Conservation (phyloP, 2,329 filamentous ascomycete genomes). For the Stylonectria norvegica region DNA sequence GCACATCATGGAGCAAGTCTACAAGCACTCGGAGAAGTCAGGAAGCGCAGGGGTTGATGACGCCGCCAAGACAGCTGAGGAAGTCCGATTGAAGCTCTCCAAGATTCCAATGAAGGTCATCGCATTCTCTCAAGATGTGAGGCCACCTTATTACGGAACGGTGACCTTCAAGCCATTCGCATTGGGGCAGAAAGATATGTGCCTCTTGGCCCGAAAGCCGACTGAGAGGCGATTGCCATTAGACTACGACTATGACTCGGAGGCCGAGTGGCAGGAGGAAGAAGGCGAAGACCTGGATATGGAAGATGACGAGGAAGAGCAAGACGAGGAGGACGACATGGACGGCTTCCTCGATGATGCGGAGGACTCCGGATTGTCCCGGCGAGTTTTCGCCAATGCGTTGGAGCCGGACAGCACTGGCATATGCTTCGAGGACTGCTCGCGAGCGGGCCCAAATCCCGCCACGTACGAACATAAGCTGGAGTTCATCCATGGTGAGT, state of each 20-base stretch:
- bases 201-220: conserved; percentile 52
- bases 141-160: conserved; percentile 70
- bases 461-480: conserved; percentile 63
- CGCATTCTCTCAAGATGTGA: conserved; percentile 61
- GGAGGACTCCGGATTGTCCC: conserved; percentile 59
- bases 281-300: conserved; percentile 66
- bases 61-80: conserved; percentile 30
- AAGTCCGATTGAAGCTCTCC: conserved; percentile 42
- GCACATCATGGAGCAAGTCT: conserved; percentile 57
- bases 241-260: conserved; percentile 82
- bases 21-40: conserved; percentile 43
- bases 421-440: conserved; percentile 73
- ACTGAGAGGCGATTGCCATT: conserved; percentile 56
- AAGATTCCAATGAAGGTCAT: conserved; percentile 61
- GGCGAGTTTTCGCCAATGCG: conserved; percentile 61
- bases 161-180: conserved; percentile 57
- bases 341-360: conserved; percentile 87
- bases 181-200: conserved; percentile 44
- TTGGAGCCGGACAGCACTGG: conserved; percentile 76
- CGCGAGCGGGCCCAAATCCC: conserved; percentile 44
- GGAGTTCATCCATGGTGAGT: conserved; percentile 69
- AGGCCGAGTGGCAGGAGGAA: conserved; percentile 80
- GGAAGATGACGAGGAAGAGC: conserved; percentile 66
- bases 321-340: conserved; percentile 78
- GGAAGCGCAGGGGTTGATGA: conserved; percentile 36